These are phyloP conservation scores for Agastache rugosa DNA, from an alignment of 257 asterid genomes.

Conservation along the genomic window DNA sequence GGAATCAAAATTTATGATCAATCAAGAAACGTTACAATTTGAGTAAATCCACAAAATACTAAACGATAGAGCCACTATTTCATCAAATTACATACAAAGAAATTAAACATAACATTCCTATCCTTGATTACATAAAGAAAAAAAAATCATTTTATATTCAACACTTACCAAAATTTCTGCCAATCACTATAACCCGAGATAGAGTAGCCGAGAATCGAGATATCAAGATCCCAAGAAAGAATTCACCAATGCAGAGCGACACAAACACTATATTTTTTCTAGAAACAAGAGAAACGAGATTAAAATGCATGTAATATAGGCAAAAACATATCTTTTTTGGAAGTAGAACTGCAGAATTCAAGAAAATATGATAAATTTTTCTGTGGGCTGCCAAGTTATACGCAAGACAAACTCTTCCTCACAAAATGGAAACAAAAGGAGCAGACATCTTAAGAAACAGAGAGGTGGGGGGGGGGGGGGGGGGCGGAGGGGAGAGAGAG, in stretches of 20 bases:
- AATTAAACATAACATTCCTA: not conserved
- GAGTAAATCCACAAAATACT: slow-evolving; percentile 6
- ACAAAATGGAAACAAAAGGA: not conserved
- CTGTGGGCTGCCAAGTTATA: slow-evolving; percentile 12
- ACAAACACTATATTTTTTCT: slow-evolving; percentile 5
- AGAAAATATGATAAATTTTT: slow-evolving; percentile 6
- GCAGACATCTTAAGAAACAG: slow-evolving; percentile 9
- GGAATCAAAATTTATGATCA: slow-evolving; percentile 3
- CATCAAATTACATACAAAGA: slow-evolving; percentile 8
- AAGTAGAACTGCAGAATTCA: not conserved
- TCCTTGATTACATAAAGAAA: not conserved
- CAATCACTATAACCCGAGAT: not conserved
- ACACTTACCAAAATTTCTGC: slow-evolving; percentile 32
- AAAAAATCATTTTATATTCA: not conserved
- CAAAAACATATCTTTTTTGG: slow-evolving; percentile 22
- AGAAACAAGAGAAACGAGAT: not conserved
- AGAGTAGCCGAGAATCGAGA: not conserved
- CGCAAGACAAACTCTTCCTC: slow-evolving; percentile 6
- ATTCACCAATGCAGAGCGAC: slow-evolving; percentile 31
- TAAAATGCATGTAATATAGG: slow-evolving; percentile 8
- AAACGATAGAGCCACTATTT: not conserved
- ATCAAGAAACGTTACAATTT: not conserved
- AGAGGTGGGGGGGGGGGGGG: not conserved
- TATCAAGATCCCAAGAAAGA: slow-evolving; percentile 28
- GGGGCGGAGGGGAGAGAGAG: slow-evolving; percentile 4